Evolutionary conservation across 768 basidiomycete genomes (phyloP).

Genomic region (Clathrus columnatus): DNA sequence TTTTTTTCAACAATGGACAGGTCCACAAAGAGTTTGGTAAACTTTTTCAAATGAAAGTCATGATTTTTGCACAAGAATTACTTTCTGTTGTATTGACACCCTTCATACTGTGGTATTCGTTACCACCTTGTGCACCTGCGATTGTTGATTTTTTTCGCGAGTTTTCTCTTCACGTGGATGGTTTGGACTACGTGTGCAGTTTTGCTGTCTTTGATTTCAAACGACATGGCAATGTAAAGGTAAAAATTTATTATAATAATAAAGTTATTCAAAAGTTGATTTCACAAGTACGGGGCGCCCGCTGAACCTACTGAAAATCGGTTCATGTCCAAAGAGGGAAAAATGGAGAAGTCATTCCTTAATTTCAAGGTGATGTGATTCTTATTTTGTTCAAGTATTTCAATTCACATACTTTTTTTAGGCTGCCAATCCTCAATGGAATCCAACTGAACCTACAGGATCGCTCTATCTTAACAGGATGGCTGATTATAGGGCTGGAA

Average conservation of each 20-base stretch:
- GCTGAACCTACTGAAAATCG: constrained; percentile 55
- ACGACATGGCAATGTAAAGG: constrained; percentile 86
- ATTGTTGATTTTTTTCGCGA: constrained; percentile 98
- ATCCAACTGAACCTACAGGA: constrained; percentile 80
- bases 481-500: constrained; percentile 46
- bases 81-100: constrained; percentile 90
- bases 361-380: constrained; percentile 65
- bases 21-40: constrained; percentile 88
- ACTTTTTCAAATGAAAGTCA: constrained; percentile 88
- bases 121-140: constrained; percentile 81
- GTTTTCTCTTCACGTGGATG: constrained; percentile 94
- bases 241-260: constrained; percentile 21
- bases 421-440: constrained; percentile 96
- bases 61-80: constrained; percentile 82
- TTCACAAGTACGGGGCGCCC: constrained; percentile 77
- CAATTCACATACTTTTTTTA: constrained; percentile 18
- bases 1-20: too few species aligned
- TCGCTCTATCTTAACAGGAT: constrained; percentile 86
- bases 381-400: not conserved
- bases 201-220: constrained; percentile 99
- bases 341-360: constrained; percentile 98
- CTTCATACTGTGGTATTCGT: constrained; percentile 86
- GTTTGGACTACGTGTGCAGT: constrained; percentile 92
- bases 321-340: constrained; percentile 83
- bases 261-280: not conserved